Base-by-base conservation (phyloP, 2,329 filamentous ascomycete species). In the Beauveria varroae region DNA sequence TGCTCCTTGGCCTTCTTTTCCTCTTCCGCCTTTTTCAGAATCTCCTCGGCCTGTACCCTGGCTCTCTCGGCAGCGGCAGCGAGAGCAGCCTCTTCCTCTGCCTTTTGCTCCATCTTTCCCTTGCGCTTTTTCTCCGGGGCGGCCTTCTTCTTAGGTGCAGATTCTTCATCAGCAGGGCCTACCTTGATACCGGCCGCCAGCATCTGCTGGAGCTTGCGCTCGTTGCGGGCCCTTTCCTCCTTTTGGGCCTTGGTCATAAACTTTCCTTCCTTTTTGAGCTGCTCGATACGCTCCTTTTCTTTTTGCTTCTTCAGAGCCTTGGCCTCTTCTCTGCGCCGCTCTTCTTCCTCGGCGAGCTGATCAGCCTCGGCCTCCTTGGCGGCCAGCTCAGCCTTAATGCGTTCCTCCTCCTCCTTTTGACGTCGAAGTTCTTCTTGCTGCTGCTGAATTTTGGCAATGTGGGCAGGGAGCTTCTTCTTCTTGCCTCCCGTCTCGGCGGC, bases 401-500 rank as follows among this genome's bases (percentile, higher is more conserved):
- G 78, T 56, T 81, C 85, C 20, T 80, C 78, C 66, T 88, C 86
- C 67, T 90, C 88, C 69, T 92, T 88, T 68, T 88, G 80, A 66
- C 78, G 81, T 62, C 82, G 82, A n/a, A 90, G 76, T 66, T 89
- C 88, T 71, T 95, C 91, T 72, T 95, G 91, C 73, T 93, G 89
- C 77, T 89, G 90, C 77, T 93, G 90, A 37, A 96, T 78, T 50
- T 87, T 79, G 54, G 84, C 81, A 51, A 96, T 80, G 60, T 87
- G 87, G 60, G 90, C 80, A 14, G 90, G 89, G 20, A 98, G 68
- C 79, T 98, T 99, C 85, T 96, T 98, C 80, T 96, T 97, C 75
- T 85, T 85, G 62, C 78, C 79, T 50, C 85, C 87, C 30, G 82
- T 78, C 43, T 78, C 79, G 14, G 77, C 70, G 24, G 76, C 70